Evolutionary conservation across 2,329 filamentous ascomycete species (phyloP).

Genomic region (Periconia sp.): DNA sequence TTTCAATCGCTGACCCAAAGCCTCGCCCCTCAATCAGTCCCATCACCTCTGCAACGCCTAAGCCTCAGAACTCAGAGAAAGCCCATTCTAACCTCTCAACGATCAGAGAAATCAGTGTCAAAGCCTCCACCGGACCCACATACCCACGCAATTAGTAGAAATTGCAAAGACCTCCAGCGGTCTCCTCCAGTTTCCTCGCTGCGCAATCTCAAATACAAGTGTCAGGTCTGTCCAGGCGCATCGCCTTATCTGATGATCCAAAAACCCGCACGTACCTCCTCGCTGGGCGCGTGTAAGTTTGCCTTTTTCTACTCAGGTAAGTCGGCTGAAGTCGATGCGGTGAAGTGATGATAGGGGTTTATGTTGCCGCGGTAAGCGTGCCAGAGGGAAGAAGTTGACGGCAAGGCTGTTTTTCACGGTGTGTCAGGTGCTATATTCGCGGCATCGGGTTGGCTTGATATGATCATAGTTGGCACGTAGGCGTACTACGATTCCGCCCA

Average conservation of each 20-base stretch:
- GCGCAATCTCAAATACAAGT: constrained; percentile 35
- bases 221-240: constrained; percentile 36
- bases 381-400: constrained; percentile 20
- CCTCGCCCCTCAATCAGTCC: no score
- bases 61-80: no score
- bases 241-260: constrained; percentile 34
- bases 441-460: constrained; percentile 16
- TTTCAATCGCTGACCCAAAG: no score
- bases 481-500: no score
- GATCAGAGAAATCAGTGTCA: no score
- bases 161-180: constrained; percentile 36
- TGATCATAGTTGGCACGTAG: no score
- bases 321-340: constrained; percentile 21
- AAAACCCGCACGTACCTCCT: constrained; percentile 13
- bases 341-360: constrained; percentile 7
- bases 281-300: constrained; percentile 9
- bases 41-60: no score
- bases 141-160: constrained; percentile 30
- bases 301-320: constrained; percentile 23
- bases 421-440: constrained; percentile 20
- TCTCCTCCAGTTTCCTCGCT: constrained; percentile 37
- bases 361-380: constrained; percentile 19
- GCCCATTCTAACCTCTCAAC: no score
- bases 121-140: constrained; percentile 30
- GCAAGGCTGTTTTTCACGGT: constrained; percentile 17